Base-by-base conservation (phyloP, 108 stramenopile genomes). In the Bacterosira constricta region DNA sequence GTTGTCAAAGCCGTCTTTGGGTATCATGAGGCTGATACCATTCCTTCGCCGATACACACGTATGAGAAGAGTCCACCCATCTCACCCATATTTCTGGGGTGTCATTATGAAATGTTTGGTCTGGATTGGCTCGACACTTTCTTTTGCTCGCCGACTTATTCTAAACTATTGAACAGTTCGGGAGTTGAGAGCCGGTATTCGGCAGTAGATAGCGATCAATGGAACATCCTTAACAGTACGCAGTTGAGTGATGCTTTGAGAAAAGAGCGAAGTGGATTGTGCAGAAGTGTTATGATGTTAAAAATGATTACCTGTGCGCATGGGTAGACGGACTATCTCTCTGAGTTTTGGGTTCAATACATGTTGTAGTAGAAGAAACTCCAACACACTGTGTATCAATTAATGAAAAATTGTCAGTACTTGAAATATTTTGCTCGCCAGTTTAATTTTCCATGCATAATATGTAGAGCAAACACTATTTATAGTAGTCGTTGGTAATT, bases 81-180 rank as follows among this genome's bases (percentile, higher is more conserved):
- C 11, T 73, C 83, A 3, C 81, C 84, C 56, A 44, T 83, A 1
- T 67, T 86, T 9, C 49, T 88, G 7, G 88, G 88, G 1, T 88
- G 88, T 55, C 27, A 59, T 17, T 26, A 80, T 0, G 88, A 88
- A 67, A 66, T 82, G 59, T 86, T 86, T 71, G 85, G 85, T 31
- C 37, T 84, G 15, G 60, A 78, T 1, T 63, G 80, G 49, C 44
- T 88, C 20, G 83, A 88, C 78, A 12, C 73, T 2, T 81, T 82
- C 73, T 88, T 88, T 71, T 75, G 72, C 58, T 82, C 88, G 10
- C 39, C 30, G 7, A 67, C 41, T 3, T 88, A 85, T 55, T 38
- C 63, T 30, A 45, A 51, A 7, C 37, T 83, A 6, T 53, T 78
- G 30, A 50, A 59, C 7, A 36, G 49, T 20, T 64, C 37, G 51